Evolutionary conservation across 106 monocot genomes (phyloP).

Genomic region (Platanthera guangdongensis): DNA sequence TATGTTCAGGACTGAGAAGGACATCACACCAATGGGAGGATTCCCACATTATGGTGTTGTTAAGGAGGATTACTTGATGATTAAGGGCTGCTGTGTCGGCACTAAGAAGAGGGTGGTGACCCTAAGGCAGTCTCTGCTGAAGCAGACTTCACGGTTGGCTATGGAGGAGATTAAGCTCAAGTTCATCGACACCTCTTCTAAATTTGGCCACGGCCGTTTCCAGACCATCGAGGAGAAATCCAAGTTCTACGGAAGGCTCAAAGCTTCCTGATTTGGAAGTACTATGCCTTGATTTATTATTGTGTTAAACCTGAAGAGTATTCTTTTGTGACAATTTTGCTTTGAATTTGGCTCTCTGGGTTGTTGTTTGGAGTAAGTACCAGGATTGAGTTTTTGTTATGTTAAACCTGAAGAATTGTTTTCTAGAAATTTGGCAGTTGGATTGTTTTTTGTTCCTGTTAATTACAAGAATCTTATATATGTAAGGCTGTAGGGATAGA

Average conservation of each 20-base stretch:
- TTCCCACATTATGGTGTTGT: conserved; percentile 66
- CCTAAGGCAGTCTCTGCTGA: conserved; percentile 52
- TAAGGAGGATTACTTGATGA: conserved; percentile 51
- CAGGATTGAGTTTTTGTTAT: too few species aligned
- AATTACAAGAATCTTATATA: too few species aligned
- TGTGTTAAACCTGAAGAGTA: too few species aligned
- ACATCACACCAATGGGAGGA: conserved; percentile 62
- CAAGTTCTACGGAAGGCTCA: conserved; percentile 50
- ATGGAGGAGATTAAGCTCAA: conserved; percentile 74
- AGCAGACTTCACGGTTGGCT: conserved; percentile 53
- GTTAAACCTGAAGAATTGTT: too few species aligned
- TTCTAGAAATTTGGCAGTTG: too few species aligned
- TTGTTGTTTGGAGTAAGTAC: too few species aligned
- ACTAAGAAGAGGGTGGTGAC: conserved; percentile 63
- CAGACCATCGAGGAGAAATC: conserved; percentile 59
- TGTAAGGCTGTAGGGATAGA: too few species aligned
- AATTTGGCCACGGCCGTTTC: conserved; percentile 67
- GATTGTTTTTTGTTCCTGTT: too few species aligned
- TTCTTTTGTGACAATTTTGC: too few species aligned
- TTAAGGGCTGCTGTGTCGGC: conserved; percentile 62
- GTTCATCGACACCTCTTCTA: conserved; percentile 64
- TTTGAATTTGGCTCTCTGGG: too few species aligned
- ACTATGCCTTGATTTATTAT: too few species aligned
- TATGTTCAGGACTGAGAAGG: conserved; percentile 53
- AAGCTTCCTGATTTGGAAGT: conserved; percentile 9